A percentile compares a stretch with the other conserved stretches of the same genome.
These are phyloP conservation scores for Neonothopanus nambi DNA, from an alignment of 1,284 basidiomycete species.

Conservation along the genomic window DNA sequence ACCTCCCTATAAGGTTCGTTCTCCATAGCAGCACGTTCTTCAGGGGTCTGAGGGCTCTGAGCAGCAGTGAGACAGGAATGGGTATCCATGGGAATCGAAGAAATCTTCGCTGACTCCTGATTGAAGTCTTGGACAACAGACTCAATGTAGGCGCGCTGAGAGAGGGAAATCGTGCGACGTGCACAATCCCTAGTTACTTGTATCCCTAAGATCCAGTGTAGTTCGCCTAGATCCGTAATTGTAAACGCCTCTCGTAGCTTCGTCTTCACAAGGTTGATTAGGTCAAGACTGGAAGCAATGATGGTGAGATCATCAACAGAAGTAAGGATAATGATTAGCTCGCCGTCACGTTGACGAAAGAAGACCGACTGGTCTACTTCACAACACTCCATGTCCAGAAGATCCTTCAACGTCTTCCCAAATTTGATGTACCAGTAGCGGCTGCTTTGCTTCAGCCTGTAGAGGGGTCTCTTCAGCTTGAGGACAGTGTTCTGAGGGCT, in stretches of 20 bases:
- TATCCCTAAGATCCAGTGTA: too few species aligned
- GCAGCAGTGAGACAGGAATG: neutral
- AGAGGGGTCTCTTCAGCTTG: neutral
- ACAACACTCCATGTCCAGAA: constrained; percentile 8
- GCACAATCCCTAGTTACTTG: too few species aligned
- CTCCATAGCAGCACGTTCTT: too few species aligned
- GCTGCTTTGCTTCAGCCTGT: constrained; percentile 7
- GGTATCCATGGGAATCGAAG: constrained; percentile 13
- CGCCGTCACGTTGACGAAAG: constrained; percentile 11
- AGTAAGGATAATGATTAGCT: constrained; percentile 21
- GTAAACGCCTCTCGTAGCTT: too few species aligned
- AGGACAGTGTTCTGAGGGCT: neutral
- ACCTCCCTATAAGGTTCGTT: constrained; percentile 4
- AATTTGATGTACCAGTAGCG: constrained; percentile 10
- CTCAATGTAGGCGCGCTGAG: too few species aligned
- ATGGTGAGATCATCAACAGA: constrained; percentile 28
- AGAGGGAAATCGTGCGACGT: too few species aligned
- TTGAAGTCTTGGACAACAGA: too few species aligned
- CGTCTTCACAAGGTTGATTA: too few species aligned
- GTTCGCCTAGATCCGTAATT: too few species aligned
- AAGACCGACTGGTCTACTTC: constrained; percentile 27
- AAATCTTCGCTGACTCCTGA: too few species aligned
- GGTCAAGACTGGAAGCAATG: too few species aligned
- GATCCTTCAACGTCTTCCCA: constrained; percentile 4
- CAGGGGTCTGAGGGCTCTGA: neutral